Conservation (phyloP, 768 basidiomycete genomes). For the Boletus speciosus region DNA sequence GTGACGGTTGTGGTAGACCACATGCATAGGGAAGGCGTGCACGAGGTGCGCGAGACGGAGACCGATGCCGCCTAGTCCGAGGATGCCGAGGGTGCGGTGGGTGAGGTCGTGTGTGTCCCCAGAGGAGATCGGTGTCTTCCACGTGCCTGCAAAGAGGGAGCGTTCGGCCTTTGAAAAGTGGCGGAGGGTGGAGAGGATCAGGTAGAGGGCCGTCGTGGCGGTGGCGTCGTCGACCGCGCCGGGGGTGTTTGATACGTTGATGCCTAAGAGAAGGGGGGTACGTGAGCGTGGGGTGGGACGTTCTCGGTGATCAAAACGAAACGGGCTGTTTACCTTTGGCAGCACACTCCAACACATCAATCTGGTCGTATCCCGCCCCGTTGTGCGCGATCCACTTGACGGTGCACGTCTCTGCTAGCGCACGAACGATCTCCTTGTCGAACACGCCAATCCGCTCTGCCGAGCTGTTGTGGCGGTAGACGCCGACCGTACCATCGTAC, state of each 20-base stretch:
- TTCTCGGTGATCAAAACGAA: neutral
- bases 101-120: constrained; percentile 59
- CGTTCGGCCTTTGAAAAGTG: constrained; percentile 67
- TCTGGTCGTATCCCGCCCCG: constrained; percentile 89
- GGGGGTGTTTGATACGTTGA: constrained; percentile 84
- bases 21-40: constrained; percentile 83
- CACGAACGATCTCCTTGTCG: constrained; percentile 72
- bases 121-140: constrained; percentile 54
- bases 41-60: constrained; percentile 65
- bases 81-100: constrained; percentile 65
- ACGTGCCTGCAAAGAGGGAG: constrained; percentile 47
- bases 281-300: neutral
- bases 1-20: constrained; percentile 75
- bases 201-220: constrained; percentile 82
- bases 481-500: constrained; percentile 67
- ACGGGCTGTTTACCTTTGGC: constrained; percentile 48
- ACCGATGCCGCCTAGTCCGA: constrained; percentile 79
- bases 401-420: constrained; percentile 48
- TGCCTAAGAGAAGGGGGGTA: constrained; percentile 27
- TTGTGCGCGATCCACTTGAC: constrained; percentile 91
- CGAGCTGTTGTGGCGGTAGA: constrained; percentile 77
- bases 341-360: constrained; percentile 74
- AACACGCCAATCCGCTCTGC: constrained; percentile 66
- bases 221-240: constrained; percentile 89
- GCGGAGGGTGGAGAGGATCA: constrained; percentile 73